phyloP scores from a whole-genome alignment of 2,329 filamentous ascomycete species.

The Mollisiaceae sp. region DNA sequence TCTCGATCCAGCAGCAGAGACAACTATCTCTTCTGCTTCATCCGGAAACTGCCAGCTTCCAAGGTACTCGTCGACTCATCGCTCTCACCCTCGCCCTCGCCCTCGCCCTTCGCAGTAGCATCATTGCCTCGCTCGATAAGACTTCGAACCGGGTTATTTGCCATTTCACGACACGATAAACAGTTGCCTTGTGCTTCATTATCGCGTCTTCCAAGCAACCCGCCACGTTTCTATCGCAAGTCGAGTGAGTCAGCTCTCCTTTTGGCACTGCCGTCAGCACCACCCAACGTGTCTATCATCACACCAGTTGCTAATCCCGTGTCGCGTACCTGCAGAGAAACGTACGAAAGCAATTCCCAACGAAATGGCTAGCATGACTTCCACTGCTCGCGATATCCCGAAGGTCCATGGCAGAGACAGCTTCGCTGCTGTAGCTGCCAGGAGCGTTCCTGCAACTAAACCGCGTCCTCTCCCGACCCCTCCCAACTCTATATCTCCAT shows the following conservation, averaged over 20 bases:
- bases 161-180: constrained; percentile 31
- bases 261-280: constrained; percentile 10
- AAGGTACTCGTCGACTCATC: constrained; percentile 25
- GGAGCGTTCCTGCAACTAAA: constrained; percentile 60
- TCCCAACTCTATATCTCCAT: constrained; percentile 93
- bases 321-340: constrained; percentile 43
- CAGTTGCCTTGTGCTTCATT: constrained; percentile 33
- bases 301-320: constrained; percentile 32
- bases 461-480: constrained; percentile 80
- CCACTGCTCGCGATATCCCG: constrained; percentile 68
- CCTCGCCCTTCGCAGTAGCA: constrained; percentile 33
- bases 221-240: constrained; percentile 42
- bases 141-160: constrained; percentile 26
- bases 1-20: constrained; percentile 32
- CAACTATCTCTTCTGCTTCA: constrained; percentile 33
- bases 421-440: constrained; percentile 74
- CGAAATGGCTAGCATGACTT: constrained; percentile 69
- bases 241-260: constrained; percentile 42
- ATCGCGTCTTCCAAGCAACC: constrained; percentile 34
- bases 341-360: constrained; percentile 37
- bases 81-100: constrained; percentile 30
- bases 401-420: constrained; percentile 67
- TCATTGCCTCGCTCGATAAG: constrained; percentile 37
- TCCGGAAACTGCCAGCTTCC: constrained; percentile 22
- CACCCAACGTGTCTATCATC: constrained; percentile 25